Evolutionary conservation across 441 rosid species (phyloP).

Genomic region (Gossypium aridum): DNA sequence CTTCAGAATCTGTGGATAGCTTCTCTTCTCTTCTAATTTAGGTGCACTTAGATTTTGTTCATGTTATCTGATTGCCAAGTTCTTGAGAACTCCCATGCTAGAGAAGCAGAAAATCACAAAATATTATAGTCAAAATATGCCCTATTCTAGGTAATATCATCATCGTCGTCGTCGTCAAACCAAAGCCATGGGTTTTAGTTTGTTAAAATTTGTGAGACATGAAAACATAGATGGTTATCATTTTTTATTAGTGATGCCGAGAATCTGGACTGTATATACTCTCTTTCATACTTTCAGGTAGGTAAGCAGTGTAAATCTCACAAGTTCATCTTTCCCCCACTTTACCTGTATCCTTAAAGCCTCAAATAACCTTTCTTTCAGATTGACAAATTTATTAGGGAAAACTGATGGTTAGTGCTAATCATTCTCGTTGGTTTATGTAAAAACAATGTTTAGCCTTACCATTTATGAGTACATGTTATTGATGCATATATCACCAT

Average conservation of each 20-base stretch:
- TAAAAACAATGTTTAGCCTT: neutral
- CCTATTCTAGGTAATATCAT: neutral
- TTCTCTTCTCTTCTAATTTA: neutral
- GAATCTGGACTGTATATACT: neutral
- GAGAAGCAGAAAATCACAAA: neutral
- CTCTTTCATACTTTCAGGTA: neutral
- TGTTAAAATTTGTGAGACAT: neutral
- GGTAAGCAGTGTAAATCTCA: neutral
- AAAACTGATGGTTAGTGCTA: neutral
- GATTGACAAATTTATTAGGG: neutral
- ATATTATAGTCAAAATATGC: neutral
- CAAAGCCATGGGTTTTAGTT: neutral
- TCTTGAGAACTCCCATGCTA: neutral
- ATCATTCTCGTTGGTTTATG: too few species aligned
- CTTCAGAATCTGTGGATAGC: neutral
- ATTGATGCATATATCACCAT: neutral
- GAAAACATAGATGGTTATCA: neutral
- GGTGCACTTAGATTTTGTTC: neutral
- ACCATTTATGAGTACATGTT: neutral
- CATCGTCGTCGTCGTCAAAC: neutral
- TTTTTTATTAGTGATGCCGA: neutral
- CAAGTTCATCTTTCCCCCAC: neutral
- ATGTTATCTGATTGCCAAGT: neutral
- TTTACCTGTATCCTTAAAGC: neutral
- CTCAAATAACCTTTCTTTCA: neutral